phyloP scores from a whole-genome alignment of 805 yeast species.

The Saturnispora besseyi region DNA sequence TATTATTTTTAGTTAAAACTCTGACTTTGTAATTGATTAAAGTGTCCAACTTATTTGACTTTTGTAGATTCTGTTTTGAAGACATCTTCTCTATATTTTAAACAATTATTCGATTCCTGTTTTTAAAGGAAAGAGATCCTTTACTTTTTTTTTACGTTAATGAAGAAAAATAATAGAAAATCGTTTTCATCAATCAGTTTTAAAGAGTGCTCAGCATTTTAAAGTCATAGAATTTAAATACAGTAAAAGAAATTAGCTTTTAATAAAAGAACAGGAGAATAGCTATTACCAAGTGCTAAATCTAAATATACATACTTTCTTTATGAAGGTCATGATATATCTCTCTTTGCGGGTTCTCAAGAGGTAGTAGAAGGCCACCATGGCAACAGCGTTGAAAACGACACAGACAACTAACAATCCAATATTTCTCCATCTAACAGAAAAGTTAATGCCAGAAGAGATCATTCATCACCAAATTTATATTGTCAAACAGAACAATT shows the following conservation, averaged over 20 bases:
- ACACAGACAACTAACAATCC: conserved; percentile 55
- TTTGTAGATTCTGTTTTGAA: conserved; percentile 27
- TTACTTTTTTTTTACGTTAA: too few relatives aligned
- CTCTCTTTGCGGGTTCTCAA: conserved; percentile 24
- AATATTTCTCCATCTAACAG: conserved; percentile 55
- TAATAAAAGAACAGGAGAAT: not conserved
- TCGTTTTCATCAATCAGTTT: not conserved
- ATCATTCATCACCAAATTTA: conserved; percentile 37
- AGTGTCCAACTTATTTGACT: conserved; percentile 45
- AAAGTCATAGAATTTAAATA: not conserved
- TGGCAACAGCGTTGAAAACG: conserved; percentile 38
- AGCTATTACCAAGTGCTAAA: not conserved
- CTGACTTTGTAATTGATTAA: conserved; percentile 65
- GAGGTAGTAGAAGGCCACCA: conserved; percentile 30
- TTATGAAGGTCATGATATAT: not conserved
- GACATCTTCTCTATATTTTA: conserved; percentile 14
- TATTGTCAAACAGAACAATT: conserved; percentile 44
- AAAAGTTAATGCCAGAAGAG: conserved; percentile 34
- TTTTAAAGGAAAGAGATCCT: not conserved
- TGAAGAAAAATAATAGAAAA: not conserved
- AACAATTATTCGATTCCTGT: not conserved
- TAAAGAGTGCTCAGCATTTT: not conserved
- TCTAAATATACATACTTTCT: conserved; percentile 3
- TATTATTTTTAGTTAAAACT: conserved; percentile 67
- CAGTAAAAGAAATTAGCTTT: not conserved